These are phyloP conservation scores for Lichtheimia hyalospora DNA, from an alignment of 371 early-diverging fungal species.

Conservation along the genomic window DNA sequence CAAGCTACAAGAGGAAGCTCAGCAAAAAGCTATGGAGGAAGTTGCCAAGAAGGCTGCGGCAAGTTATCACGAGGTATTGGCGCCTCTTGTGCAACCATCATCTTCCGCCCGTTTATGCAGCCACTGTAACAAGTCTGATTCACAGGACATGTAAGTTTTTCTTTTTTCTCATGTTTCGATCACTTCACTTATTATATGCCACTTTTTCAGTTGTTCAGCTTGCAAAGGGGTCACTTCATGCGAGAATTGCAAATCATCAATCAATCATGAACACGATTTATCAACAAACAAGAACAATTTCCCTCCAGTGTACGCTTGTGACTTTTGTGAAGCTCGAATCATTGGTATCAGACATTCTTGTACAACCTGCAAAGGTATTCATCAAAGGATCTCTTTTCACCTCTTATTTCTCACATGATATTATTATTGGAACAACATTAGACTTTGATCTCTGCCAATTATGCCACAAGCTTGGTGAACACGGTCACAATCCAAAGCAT, in stretches of 20 bases:
- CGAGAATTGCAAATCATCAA: no score
- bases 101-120: neutral
- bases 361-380: conserved; percentile 9
- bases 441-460: conserved; percentile 9
- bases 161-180: no score
- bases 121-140: no score
- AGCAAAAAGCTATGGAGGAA: neutral
- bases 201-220: no score
- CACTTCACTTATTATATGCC: no score
- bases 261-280: no score
- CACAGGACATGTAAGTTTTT: no score
- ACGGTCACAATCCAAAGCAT: conserved; percentile 3
- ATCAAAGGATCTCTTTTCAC: neutral
- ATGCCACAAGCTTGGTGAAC: conserved; percentile 3
- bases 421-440: neutral
- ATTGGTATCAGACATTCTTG: conserved; percentile 1
- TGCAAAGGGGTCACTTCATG: no score
- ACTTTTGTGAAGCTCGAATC: conserved; percentile 5
- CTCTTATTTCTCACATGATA: no score
- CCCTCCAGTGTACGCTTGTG: neutral
- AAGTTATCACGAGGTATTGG: neutral
- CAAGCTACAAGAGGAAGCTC: neutral
- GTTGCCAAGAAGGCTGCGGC: conserved; percentile 2
- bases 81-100: neutral
- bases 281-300: no score